Base-by-base conservation (phyloP, 768 basidiomycete species). In the Leccinellum luteum region DNA sequence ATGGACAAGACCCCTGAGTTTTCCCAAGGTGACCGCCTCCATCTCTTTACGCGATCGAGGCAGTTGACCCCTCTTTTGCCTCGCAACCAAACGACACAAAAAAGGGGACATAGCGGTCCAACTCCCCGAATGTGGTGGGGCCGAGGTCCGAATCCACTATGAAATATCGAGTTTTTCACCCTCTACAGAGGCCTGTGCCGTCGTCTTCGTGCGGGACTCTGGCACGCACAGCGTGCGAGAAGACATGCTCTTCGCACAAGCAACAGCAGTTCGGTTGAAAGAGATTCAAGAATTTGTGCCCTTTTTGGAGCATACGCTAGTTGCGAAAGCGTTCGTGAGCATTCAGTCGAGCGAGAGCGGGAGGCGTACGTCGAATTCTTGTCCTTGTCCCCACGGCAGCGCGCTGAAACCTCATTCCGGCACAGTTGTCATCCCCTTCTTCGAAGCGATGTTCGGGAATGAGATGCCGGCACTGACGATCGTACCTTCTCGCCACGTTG, bases 141-240 rank as follows among this genome's bases (percentile, higher is more conserved):
- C 50, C 32, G 31, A 57, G 47, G 52, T 64, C 45, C 57, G 57
- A 41, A 13, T 81, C 13, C 66, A 75, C 44, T 85, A 81, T 78
- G 81, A 85, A 61, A 68, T 78, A 48, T 84, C 82, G 3, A 67
- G 64, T 8, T 78, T 82, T 57, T 63, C 74, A 9, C 76, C 64
- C 7, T 74, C 73, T 27, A 68, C 66, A 19, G 73, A 78, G 31
- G 75, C 74, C 6, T 80, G 76, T 56, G 71, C 76, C 6, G 64
- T 83, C 38, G 59, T 86, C 52, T 85, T 77, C 59, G 62, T 77
- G 30, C 78, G 75, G 56, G 71, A 71, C 45, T 58, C 54, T 17
- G 52, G n/a, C 41, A n/a, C 21, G 14, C n/a, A 51, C 50, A 19
- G 2, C 48, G 4, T 23, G 25, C 62, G 9, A 53, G 19, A 43